Percentiles rank a stretch among this genome's conserved stretches.
Conservation (phyloP, 441 rosid genomes). For the Manihot esculenta region DNA sequence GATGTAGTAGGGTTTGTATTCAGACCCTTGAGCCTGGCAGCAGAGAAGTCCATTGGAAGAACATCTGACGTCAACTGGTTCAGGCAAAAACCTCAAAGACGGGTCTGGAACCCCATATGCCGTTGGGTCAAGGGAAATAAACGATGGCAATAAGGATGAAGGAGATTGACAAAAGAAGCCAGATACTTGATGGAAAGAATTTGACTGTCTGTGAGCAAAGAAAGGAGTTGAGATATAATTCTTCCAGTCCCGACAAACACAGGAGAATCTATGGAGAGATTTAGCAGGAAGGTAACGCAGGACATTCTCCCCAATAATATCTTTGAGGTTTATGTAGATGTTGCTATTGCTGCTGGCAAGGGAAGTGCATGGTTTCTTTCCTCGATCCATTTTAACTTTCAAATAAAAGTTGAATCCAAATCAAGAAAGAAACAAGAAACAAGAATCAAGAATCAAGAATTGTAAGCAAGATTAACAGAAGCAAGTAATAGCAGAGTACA, state of each 20-base stretch:
- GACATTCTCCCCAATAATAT: slow-evolving; percentile 43
- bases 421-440: too few relatives aligned
- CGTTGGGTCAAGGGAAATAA: slow-evolving; percentile 36
- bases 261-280: slow-evolving; percentile 34
- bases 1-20: slow-evolving; percentile 42
- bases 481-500: too few relatives aligned
- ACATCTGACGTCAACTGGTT: too few relatives aligned
- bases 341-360: slow-evolving; percentile 25
- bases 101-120: too few relatives aligned
- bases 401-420: not conserved
- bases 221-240: slow-evolving; percentile 40
- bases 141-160: slow-evolving; percentile 18
- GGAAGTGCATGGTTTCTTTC: slow-evolving; percentile 27
- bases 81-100: too few relatives aligned
- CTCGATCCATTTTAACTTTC: slow-evolving; percentile 36
- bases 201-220: slow-evolving; percentile 53
- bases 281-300: slow-evolving; percentile 62
- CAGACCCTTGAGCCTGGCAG: slow-evolving; percentile 46
- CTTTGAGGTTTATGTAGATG: slow-evolving; percentile 43
- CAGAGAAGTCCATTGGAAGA: slow-evolving; percentile 56
- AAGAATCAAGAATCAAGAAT: too few relatives aligned
- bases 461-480: too few relatives aligned
- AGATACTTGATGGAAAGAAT: slow-evolving; percentile 30
- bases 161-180: slow-evolving; percentile 45
- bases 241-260: slow-evolving; percentile 54